Base-by-base conservation (phyloP, 495 filamentous ascomycete species). In the Tuber calosporum region DNA sequence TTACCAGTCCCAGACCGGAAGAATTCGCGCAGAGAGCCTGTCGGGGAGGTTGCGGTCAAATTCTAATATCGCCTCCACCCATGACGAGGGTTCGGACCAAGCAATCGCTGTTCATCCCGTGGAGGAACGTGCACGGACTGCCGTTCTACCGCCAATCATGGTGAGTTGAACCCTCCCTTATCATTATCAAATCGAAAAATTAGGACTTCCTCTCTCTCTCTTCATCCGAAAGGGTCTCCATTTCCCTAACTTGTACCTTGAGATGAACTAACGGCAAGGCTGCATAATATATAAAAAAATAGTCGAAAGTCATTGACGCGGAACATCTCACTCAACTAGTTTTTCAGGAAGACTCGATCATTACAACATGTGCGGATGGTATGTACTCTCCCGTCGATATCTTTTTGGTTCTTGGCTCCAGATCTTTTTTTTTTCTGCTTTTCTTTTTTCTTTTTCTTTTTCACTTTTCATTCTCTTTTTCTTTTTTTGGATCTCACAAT, bases 71-170 rank as follows among this genome's bases (percentile, higher is more conserved):
- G 83, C 89, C 78, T 82, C 83, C 73, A 83, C 83, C 73, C 77
- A 81, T 67, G 81, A 84, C 15, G 88, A 87, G 58, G 70, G 83
- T 80, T 41, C 81, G 72, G 71, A 84, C 40, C 36, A 84, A 84
- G 66, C 82, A 86, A 71, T 83, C 86, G 30, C 83, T 58, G 85
- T 89, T 75, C 94, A 97, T 83, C 86, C 90, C 4, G 92, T 97
- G 11, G 91, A 96, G 82, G 88, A 93, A 8, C 86, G 92, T 74
- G 86, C 92, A 58, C 87, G 88, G 69, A 94, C 91, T 53, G 92
- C 95, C 13, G 88, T 96, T 80, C 82, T 99, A 68, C 95, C 96
- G n/a, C 95, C 95, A 67, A 92, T 99, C 34, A 90, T 97, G 89
- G 91, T 92, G 84, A 76, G 86, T 82, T 41, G 58, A 70, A 48